A percentile compares a stretch with the other conserved stretches of the same genome.
These are phyloP conservation scores for Discostella pseudostelligera DNA, from an alignment of 108 stramenopile species.

Conservation along the genomic window DNA sequence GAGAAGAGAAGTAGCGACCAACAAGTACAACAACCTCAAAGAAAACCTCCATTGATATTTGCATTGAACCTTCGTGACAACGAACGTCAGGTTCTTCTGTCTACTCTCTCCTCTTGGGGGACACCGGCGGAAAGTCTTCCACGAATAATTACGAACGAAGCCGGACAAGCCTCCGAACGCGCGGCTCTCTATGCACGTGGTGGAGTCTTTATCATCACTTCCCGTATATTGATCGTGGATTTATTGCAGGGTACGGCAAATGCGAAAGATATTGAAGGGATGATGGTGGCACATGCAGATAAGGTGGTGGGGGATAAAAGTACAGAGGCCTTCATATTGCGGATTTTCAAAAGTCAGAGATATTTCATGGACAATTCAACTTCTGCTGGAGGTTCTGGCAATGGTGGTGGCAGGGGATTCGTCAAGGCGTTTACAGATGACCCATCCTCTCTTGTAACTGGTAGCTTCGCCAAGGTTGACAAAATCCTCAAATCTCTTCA, in stretches of 20 bases:
- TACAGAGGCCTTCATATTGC: slow-evolving; percentile 94
- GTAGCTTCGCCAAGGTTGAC: slow-evolving; percentile 87
- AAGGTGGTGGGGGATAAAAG: slow-evolving; percentile 84
- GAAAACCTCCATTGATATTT: slow-evolving; percentile 66
- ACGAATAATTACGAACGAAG: slow-evolving; percentile 75
- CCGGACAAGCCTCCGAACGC: slow-evolving; percentile 72
- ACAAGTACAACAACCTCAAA: not conserved
- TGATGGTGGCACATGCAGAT: slow-evolving; percentile 93
- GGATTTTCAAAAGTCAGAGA: slow-evolving; percentile 81
- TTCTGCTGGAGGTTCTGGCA: slow-evolving; percentile 14
- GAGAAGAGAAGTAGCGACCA: not conserved
- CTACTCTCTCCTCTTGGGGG: slow-evolving; percentile 72
- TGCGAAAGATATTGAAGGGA: slow-evolving; percentile 78
- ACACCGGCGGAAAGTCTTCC: slow-evolving; percentile 69
- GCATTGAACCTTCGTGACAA: slow-evolving; percentile 71
- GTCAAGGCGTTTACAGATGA: slow-evolving; percentile 94
- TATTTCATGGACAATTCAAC: slow-evolving; percentile 26
- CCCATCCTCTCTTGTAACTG: slow-evolving; percentile 76
- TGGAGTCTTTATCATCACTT: slow-evolving; percentile 85
- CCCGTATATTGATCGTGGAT: slow-evolving; percentile 96
- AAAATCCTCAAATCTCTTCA: slow-evolving; percentile 81
- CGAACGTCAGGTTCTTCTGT: slow-evolving; percentile 59
- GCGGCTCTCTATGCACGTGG: slow-evolving; percentile 61
- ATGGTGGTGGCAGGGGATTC: slow-evolving; percentile 67
- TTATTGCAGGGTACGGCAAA: slow-evolving; percentile 76